A percentile compares a stretch with the other conserved stretches of the same genome.
These are phyloP conservation scores for Neurospora sp. DNA, from an alignment of 495 filamentous ascomycete genomes.

Conservation along the genomic window DNA sequence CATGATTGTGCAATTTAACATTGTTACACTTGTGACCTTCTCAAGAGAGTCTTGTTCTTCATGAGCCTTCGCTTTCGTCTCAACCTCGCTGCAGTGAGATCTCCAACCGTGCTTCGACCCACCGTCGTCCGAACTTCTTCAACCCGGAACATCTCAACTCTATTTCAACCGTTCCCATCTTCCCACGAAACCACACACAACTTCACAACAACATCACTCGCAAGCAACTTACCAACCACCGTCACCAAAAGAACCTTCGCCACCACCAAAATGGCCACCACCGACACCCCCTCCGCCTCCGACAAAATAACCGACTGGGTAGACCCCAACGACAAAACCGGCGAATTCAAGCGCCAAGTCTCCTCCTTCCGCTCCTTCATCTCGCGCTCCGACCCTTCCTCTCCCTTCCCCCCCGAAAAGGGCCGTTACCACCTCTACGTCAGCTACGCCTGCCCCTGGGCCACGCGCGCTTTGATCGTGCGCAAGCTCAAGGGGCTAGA, in stretches of 20 bases:
- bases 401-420: conserved; percentile 62
- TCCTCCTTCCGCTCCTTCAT: conserved; percentile 65
- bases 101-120: not conserved
- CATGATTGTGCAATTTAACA: not conserved
- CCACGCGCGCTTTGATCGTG: conserved; percentile 65
- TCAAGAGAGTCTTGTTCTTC: not conserved
- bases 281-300: no score
- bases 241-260: not conserved
- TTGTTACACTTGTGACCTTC: not conserved
- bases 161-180: not conserved
- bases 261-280: conserved; percentile 1
- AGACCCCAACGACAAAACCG: conserved; percentile 55
- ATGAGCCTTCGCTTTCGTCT: not conserved
- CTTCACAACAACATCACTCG: not conserved
- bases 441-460: conserved; percentile 71
- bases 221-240: not conserved
- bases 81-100: not conserved
- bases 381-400: conserved; percentile 38
- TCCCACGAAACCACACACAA: not conserved
- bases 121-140: not conserved
- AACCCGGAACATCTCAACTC: not conserved
- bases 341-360: conserved; percentile 79
- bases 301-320: conserved; percentile 76
- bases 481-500: conserved; percentile 73
- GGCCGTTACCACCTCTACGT: conserved; percentile 76